phyloP scores from a whole-genome alignment of 2,329 filamentous ascomycete species.

The Xylaria multiplex region DNA sequence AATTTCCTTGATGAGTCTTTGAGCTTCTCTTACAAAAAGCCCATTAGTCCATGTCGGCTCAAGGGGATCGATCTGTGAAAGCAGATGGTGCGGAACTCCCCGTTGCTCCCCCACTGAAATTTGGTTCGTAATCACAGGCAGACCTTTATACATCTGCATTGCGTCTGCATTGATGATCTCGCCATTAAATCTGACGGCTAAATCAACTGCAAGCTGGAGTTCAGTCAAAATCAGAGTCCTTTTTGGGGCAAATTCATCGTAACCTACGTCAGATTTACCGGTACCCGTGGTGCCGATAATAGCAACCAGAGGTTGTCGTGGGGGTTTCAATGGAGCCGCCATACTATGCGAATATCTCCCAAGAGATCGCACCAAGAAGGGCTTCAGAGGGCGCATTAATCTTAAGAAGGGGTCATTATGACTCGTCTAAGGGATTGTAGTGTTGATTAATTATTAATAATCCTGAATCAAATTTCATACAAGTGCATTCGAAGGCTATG shows the following conservation, averaged over 20 bases:
- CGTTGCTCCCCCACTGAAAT: constrained; percentile 78
- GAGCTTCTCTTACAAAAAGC: constrained; percentile 77
- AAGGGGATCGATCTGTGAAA: constrained; percentile 79
- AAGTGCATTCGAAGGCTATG: too few relatives aligned
- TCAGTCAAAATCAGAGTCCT: constrained; percentile 26
- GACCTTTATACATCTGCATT: constrained; percentile 94
- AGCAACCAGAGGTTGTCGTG: constrained; percentile 74
- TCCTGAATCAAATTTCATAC: too few relatives aligned
- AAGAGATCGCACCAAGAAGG: constrained; percentile 17
- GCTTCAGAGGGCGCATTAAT: constrained; percentile 23
- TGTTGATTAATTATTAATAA: too few relatives aligned
- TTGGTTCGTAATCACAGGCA: constrained; percentile 97
- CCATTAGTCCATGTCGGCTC: constrained; percentile 86
- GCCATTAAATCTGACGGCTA: constrained; percentile 84
- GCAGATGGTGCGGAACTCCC: constrained; percentile 86
- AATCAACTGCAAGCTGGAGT: constrained; percentile 83
- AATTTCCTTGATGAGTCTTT: constrained; percentile 79
- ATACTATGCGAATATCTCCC: constrained; percentile 50
- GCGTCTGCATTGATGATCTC: constrained; percentile 98
- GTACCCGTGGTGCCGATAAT: constrained; percentile 92
- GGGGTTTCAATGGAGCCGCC: constrained; percentile 53
- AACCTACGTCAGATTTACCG: constrained; percentile 63
- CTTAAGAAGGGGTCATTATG: neutral
- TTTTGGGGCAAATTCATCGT: neutral
- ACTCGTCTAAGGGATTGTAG: neutral